A percentile compares a stretch with the other conserved stretches of the same genome.
Conservation (phyloP, 305 asterid species). For the Rubia occidens region DNA sequence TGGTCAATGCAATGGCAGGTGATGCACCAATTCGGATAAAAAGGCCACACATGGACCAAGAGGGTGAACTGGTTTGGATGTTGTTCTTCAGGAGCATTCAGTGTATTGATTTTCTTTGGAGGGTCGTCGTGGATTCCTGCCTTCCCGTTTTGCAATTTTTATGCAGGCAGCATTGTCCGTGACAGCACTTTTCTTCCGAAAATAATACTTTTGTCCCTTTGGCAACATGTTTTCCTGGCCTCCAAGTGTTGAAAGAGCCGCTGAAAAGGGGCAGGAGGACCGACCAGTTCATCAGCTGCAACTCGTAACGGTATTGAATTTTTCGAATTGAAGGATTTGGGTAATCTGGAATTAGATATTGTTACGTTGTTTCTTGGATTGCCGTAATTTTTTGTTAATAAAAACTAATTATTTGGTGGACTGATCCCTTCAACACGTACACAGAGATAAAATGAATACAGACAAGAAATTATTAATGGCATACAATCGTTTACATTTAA, state of each 20-base stretch:
- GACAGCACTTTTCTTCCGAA: too few species aligned
- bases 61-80: constrained; percentile 83
- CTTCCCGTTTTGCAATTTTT: too few species aligned
- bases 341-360: background rate
- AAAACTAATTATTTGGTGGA: background rate
- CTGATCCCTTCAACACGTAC: background rate
- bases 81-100: constrained; percentile 69
- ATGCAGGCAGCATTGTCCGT: too few species aligned
- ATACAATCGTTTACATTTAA: background rate
- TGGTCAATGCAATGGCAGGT: too few species aligned
- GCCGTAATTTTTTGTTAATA: background rate
- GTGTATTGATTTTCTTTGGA: constrained; percentile 89
- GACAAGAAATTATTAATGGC: background rate
- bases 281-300: too few species aligned
- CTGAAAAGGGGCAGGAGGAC: too few species aligned
- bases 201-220: too few species aligned
- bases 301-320: background rate
- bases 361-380: background rate
- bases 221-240: too few species aligned
- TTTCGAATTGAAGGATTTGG: background rate
- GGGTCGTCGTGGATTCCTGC: constrained; percentile 22
- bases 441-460: background rate
- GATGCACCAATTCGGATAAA: constrained; percentile 40
- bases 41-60: constrained; percentile 26
- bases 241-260: too few species aligned